phyloP scores from a whole-genome alignment of 768 basidiomycete species.

The Leccinum olivaceopallidum region DNA sequence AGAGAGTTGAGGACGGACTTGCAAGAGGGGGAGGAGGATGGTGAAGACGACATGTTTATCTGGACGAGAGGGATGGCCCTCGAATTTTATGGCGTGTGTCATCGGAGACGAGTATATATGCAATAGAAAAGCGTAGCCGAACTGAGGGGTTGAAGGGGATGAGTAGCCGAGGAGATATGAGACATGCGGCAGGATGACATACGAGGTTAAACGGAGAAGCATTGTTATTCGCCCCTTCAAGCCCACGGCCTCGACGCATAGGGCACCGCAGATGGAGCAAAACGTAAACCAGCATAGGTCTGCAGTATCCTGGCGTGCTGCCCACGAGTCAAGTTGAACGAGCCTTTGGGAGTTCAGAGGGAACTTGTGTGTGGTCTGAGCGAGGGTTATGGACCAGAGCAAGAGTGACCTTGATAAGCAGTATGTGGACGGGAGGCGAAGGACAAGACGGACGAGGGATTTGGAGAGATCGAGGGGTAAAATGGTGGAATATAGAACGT shows the following conservation, averaged over 20 bases:
- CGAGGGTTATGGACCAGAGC: slow-evolving; percentile 57
- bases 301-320: slow-evolving; percentile 49
- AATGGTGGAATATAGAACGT: slow-evolving; percentile 38
- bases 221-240: slow-evolving; percentile 61
- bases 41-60: slow-evolving; percentile 75
- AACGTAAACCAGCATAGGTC: slow-evolving; percentile 78
- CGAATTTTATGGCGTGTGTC: slow-evolving; percentile 46
- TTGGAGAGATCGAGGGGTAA: slow-evolving; percentile 62
- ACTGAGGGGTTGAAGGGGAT: slow-evolving; percentile 37
- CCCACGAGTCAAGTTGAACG: slow-evolving; percentile 45
- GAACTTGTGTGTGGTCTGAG: slow-evolving; percentile 53
- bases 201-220: slow-evolving; percentile 74
- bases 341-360: slow-evolving; percentile 36
- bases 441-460: slow-evolving; percentile 53
- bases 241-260: slow-evolving; percentile 66
- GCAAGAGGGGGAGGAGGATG: slow-evolving; percentile 69
- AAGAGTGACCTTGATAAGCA: slow-evolving; percentile 55
- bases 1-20: slow-evolving; percentile 42
- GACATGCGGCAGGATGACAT: slow-evolving; percentile 29
- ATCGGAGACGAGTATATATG: slow-evolving; percentile 72
- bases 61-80: slow-evolving; percentile 57
- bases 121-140: slow-evolving; percentile 75
- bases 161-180: background rate
- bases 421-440: slow-evolving; percentile 67
- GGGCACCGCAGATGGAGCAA: slow-evolving; percentile 61